Evolutionary conservation across 2,329 filamentous ascomycete species (phyloP), one percentile per base, ranked within the genome.

Genomic region (Colletotrichum sp.): DNA sequence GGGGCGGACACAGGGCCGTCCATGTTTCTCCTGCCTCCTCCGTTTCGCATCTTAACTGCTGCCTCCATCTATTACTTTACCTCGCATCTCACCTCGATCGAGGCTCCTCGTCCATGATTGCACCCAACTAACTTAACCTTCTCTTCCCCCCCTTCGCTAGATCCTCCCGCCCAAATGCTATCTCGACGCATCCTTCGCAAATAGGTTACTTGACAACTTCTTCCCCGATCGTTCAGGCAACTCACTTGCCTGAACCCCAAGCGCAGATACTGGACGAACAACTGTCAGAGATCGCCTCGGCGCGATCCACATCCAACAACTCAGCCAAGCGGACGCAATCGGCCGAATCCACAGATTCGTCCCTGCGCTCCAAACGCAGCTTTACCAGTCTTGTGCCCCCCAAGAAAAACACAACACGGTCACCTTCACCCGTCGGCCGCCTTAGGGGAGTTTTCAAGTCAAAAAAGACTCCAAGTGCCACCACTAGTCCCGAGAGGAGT

Each of bases 381-480:
- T 83, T 84, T 66, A 84, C 84, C 62, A 84, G 80, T 75, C 86
- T 87, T 76, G 87, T 83, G 79, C 85, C 84, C 71, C 87, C 86
- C 64, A 81, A 81, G 78, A 86, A 84, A 79, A 85, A 86, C 76
- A 82, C 85, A 62, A 90, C 90, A 79, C 90, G 94, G 76, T 92
- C 92, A 28, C 88, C 91, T 24, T 96, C 95, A 12, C 94, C 94
- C 13, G 92, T 90, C 68, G 91, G 92, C 81, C 95, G 93, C 81
- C 87, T 96, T 77, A 94, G 91, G 83, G 92, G 93, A 81, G 94
- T 93, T 15, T 95, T 97, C 80, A 90, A 87, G 75, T 87, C 89
- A 60, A 92, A 90, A 80, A 92, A 89, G 81, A 85, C 80, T 77
- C 68, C 69, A 30, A 87, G 85, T 77, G 85, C 86, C 74, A 90